Evolutionary conservation across 495 filamentous ascomycete species (phyloP).

Genomic region (Aspergillus bridgeri): DNA sequence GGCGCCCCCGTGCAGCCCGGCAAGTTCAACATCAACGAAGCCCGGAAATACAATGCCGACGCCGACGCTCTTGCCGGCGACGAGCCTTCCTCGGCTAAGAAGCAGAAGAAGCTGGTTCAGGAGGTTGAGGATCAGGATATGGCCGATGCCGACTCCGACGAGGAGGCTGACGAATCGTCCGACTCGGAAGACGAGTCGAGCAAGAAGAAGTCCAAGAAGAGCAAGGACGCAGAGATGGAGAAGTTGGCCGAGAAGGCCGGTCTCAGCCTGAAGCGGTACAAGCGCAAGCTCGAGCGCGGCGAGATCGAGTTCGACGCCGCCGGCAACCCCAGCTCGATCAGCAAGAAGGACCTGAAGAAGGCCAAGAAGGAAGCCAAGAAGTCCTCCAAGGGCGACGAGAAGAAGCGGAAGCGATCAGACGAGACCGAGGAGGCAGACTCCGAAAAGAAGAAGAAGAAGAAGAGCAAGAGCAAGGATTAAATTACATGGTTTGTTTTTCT

Average conservation of each 20-base stretch:
- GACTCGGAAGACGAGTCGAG: conserved; percentile 37
- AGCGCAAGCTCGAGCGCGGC: conserved; percentile 66
- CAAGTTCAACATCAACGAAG: conserved; percentile 91
- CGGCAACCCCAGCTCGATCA: conserved; percentile 58
- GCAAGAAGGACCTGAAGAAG: conserved; percentile 77
- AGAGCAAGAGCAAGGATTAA: conserved; percentile 50
- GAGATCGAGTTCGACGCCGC: conserved; percentile 58
- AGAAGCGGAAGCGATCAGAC: conserved; percentile 56
- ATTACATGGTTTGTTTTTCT: conserved; percentile 10
- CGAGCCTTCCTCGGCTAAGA: conserved; percentile 48
- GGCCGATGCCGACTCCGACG: conserved; percentile 46
- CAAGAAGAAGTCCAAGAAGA: conserved; percentile 47
- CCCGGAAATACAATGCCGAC: conserved; percentile 93
- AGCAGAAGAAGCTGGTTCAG: conserved; percentile 53
- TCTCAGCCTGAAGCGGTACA: conserved; percentile 64
- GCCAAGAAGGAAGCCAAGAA: conserved; percentile 64
- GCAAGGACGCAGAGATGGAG: conserved; percentile 51
- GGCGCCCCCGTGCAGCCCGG: conserved; percentile 55
- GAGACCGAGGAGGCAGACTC: conserved; percentile 39
- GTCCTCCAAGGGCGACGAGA: conserved; percentile 45
- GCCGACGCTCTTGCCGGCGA: conserved; percentile 80
- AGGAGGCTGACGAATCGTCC: conserved; percentile 41
- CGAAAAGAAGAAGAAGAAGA: conserved; percentile 55
- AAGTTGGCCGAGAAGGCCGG: conserved; percentile 59
- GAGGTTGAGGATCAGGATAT: conserved; percentile 54